Evolutionary conservation across 2,329 filamentous ascomycete species (phyloP).

Genomic region (Aurifilum marmelostoma): DNA sequence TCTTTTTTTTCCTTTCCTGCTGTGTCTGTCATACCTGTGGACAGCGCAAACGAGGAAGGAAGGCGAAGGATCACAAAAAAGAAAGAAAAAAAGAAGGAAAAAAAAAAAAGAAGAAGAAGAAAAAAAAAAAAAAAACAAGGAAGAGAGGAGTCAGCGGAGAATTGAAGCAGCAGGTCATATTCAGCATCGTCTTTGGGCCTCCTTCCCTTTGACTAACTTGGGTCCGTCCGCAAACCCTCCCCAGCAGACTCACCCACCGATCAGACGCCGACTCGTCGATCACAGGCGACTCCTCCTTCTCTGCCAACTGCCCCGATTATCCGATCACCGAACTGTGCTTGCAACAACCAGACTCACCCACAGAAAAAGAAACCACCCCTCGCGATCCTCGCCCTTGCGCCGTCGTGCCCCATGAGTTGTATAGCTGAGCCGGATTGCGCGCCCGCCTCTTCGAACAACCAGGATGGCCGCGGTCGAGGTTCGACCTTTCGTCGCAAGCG

Average conservation of each 20-base stretch:
- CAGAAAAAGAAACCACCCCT: background rate
- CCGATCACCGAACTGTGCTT: background rate
- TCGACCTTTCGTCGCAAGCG: constrained; percentile 47
- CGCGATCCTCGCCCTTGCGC: constrained; percentile 27
- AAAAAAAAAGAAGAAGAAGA: background rate
- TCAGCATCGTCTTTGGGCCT: constrained; percentile 9
- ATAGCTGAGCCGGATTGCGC: constrained; percentile 44
- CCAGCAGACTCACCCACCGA: background rate
- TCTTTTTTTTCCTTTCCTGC: constrained; percentile 1
- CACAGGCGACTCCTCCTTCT: background rate
- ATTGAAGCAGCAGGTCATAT: too few relatives aligned
- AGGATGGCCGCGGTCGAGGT: constrained; percentile 59
- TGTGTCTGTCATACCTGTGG: background rate
- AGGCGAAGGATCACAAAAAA: too few relatives aligned
- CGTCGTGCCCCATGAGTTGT: constrained; percentile 51
- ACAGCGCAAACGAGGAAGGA: constrained; percentile 3
- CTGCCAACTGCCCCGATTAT: background rate
- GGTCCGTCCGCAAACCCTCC: too few relatives aligned
- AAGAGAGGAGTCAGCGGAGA: too few relatives aligned
- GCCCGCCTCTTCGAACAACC: constrained; percentile 45
- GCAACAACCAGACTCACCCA: background rate
- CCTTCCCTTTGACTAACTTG: background rate
- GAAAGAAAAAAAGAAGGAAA: background rate
- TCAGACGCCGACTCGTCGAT: background rate
- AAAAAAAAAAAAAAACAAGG: too few relatives aligned